phyloP scores from a whole-genome alignment of 2,329 filamentous ascomycete species.

The Fusarium tjaetaba region DNA sequence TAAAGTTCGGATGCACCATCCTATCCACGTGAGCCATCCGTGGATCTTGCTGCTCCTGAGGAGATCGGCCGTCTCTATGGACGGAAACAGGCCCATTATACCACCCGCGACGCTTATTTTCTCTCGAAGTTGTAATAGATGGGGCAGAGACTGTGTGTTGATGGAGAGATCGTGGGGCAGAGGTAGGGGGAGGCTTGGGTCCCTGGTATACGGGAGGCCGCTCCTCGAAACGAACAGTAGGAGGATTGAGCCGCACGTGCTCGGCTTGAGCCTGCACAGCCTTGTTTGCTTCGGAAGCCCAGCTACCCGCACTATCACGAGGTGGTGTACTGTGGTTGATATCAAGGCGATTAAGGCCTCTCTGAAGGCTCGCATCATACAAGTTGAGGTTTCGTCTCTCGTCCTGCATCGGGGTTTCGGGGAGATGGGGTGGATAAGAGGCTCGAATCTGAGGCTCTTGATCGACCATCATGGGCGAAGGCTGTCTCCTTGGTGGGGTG shows the following conservation, averaged over 20 bases:
- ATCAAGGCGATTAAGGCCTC: slow-evolving; percentile 73
- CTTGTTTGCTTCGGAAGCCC: slow-evolving; percentile 66
- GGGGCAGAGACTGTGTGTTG: slow-evolving; percentile 71
- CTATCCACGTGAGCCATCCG: slow-evolving; percentile 61
- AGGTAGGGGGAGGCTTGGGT: slow-evolving; percentile 43
- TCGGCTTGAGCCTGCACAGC: slow-evolving; percentile 66
- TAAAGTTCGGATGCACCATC: slow-evolving; percentile 67
- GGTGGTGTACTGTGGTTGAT: slow-evolving; percentile 65
- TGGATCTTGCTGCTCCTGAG: slow-evolving; percentile 43
- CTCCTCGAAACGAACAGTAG: slow-evolving; percentile 65
- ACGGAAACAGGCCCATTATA: slow-evolving; percentile 66
- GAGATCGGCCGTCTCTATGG: slow-evolving; percentile 50
- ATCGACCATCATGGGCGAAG: slow-evolving; percentile 84
- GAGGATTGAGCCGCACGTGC: slow-evolving; percentile 56
- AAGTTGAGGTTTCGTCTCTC: slow-evolving; percentile 63
- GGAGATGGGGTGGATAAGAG: slow-evolving; percentile 40
- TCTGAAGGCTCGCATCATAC: slow-evolving; percentile 74
- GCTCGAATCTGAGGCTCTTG: slow-evolving; percentile 53
- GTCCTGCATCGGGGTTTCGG: slow-evolving; percentile 51
- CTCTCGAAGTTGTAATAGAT: slow-evolving; percentile 64
- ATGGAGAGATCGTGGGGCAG: slow-evolving; percentile 52
- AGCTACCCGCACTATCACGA: slow-evolving; percentile 62
- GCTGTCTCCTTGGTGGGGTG: slow-evolving; percentile 70
- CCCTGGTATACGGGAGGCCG: slow-evolving; percentile 53
- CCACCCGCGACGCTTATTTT: slow-evolving; percentile 76